Conservation (phyloP, 768 basidiomycete species). For the Tricholoma sp. region DNA sequence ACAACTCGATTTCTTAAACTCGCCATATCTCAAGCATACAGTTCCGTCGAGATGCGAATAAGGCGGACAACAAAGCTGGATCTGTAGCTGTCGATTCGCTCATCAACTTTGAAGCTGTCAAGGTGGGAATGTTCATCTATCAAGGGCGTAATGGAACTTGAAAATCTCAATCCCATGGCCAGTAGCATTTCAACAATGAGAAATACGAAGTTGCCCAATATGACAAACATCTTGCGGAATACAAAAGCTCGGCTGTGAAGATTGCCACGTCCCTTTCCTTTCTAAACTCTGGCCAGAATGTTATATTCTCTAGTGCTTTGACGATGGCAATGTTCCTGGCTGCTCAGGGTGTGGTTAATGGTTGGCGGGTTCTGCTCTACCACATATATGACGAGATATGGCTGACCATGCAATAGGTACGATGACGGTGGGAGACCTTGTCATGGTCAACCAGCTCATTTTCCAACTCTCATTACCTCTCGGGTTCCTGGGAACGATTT, state of each 20-base stretch:
- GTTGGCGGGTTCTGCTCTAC: constrained; percentile 35
- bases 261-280: constrained; percentile 92
- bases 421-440: constrained; percentile 97
- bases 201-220: constrained; percentile 87
- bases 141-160: not conserved
- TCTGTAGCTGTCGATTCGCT: constrained; percentile 91
- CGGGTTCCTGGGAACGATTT: constrained; percentile 96
- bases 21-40: not conserved
- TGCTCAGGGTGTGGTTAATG: constrained; percentile 89
- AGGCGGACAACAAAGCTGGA: constrained; percentile 95
- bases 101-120: constrained; percentile 98
- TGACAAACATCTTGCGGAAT: constrained; percentile 79
- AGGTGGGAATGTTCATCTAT: constrained; percentile 43
- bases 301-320: constrained; percentile 92
- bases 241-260: constrained; percentile 90
- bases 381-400: not conserved
- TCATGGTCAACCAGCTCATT: constrained; percentile 98
- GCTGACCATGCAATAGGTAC: constrained; percentile 50
- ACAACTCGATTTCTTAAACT: not conserved
- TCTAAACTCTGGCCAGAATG: constrained; percentile 93
- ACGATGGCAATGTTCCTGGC: constrained; percentile 96
- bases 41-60: constrained; percentile 40
- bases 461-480: constrained; percentile 96
- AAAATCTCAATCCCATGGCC: constrained; percentile 4
- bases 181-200: constrained; percentile 96